Percentiles rank a stretch among this genome's conserved stretches.
Evolutionary conservation across 495 filamentous ascomycete species (phyloP).

Genomic region (Aspergillus baeticus): DNA sequence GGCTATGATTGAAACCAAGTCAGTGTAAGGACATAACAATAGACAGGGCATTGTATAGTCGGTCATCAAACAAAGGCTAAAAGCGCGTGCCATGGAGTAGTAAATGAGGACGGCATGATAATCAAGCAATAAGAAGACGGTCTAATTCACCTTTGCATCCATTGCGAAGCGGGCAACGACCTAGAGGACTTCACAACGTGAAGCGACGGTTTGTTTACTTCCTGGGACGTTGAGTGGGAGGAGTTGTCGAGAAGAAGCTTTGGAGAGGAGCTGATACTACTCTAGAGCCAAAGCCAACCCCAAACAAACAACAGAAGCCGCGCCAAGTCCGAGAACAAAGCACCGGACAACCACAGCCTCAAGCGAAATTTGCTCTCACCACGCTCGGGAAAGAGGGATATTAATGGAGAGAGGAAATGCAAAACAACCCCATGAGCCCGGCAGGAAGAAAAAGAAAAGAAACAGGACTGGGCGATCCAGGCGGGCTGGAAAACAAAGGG

Average conservation of each 20-base stretch:
- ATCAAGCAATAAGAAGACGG: neutral
- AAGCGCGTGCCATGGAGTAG: slow-evolving; percentile 14
- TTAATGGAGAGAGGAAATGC: slow-evolving; percentile 3
- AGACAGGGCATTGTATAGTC: neutral
- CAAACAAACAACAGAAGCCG: slow-evolving; percentile 33
- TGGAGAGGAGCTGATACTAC: slow-evolving; percentile 20
- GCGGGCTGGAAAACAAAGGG: slow-evolving; percentile 25
- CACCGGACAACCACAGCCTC: slow-evolving; percentile 3
- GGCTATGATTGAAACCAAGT: slow-evolving; percentile 52
- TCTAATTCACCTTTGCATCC: slow-evolving; percentile 44
- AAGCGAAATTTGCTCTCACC: slow-evolving; percentile 3
- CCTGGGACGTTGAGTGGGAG: slow-evolving; percentile 14
- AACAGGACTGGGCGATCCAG: slow-evolving; percentile 9
- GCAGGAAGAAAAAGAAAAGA: slow-evolving; percentile 11
- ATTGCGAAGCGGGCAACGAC: slow-evolving; percentile 20
- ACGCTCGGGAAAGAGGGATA: slow-evolving; percentile 1
- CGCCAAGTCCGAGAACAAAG: slow-evolving; percentile 19
- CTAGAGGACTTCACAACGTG: slow-evolving; percentile 9
- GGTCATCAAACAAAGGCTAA: neutral
- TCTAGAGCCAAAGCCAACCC: slow-evolving; percentile 18
- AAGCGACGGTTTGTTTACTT: slow-evolving; percentile 31
- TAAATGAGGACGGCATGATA: neutral
- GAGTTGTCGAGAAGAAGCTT: slow-evolving; percentile 7
- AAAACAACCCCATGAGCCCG: slow-evolving; percentile 1
- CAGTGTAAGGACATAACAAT: slow-evolving; percentile 6